Percentiles rank a stretch among this genome's conserved stretches.
Evolutionary conservation across 768 basidiomycete genomes (phyloP).

Genomic region (Tephrocybe sp.): DNA sequence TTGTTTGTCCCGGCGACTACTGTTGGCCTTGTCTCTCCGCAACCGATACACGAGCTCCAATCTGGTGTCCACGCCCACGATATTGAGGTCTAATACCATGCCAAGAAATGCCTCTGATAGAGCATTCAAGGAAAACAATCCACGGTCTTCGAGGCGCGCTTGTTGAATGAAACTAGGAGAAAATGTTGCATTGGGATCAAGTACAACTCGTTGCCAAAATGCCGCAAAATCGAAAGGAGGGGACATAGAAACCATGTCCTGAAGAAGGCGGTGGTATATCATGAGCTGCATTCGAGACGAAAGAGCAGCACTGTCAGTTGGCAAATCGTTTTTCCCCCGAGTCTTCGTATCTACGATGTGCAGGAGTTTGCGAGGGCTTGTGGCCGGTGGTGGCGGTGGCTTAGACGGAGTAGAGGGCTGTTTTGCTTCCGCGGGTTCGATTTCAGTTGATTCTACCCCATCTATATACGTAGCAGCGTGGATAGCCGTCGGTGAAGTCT

Average conservation of each 20-base stretch:
- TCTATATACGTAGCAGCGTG: too few species aligned
- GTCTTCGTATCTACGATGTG: constrained; percentile 72
- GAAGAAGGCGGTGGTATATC: constrained; percentile 70
- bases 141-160: constrained; percentile 27
- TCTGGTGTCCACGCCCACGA: constrained; percentile 34
- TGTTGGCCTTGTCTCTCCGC: constrained; percentile 15
- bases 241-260: constrained; percentile 42
- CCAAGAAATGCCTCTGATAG: constrained; percentile 31
- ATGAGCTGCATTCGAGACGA: constrained; percentile 70
- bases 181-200: constrained; percentile 44
- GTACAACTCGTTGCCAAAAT: constrained; percentile 47
- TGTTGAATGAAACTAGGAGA: constrained; percentile 49
- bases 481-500: not conserved
- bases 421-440: too few species aligned
- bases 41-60: constrained; percentile 54
- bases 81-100: constrained; percentile 24
- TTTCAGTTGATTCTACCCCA: not conserved
- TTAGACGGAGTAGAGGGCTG: too few species aligned
- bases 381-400: constrained; percentile 13
- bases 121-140: constrained; percentile 35
- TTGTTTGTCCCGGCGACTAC: too few species aligned
- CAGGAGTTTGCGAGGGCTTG: constrained; percentile 24
- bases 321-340: constrained; percentile 45
- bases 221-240: constrained; percentile 47
- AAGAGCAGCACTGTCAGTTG: constrained; percentile 54